Percentiles rank a stretch among this genome's conserved stretches.
phyloP scores from a whole-genome alignment of 1,139 yeast genomes.

The Candida buenavistaensis region DNA sequence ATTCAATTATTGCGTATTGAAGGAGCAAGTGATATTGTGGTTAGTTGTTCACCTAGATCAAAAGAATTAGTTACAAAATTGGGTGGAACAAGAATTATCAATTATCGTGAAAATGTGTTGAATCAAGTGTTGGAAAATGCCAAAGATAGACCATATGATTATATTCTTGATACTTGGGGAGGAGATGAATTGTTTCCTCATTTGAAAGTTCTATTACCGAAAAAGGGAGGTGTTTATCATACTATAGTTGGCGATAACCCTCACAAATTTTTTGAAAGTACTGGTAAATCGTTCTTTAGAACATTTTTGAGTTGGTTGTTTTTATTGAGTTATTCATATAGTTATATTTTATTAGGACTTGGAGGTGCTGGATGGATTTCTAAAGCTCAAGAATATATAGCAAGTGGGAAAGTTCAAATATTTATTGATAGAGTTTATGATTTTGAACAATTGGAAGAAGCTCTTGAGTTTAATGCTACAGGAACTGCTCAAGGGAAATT shows the following conservation, averaged over 20 bases:
- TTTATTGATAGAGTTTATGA: slow-evolving; percentile 54
- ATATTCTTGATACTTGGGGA: slow-evolving; percentile 31
- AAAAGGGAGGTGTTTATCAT: slow-evolving; percentile 44
- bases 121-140: slow-evolving; percentile 24
- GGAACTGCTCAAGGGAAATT: slow-evolving; percentile 66
- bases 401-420: slow-evolving; percentile 41
- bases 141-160: slow-evolving; percentile 24
- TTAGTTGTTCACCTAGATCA: slow-evolving; percentile 33
- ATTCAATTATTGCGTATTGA: slow-evolving; percentile 56
- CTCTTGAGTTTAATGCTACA: slow-evolving; percentile 44
- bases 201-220: slow-evolving; percentile 28
- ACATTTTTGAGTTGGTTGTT: neutral
- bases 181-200: slow-evolving; percentile 21
- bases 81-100: slow-evolving; percentile 54
- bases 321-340: slow-evolving; percentile 3
- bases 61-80: slow-evolving; percentile 38
- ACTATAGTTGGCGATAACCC: slow-evolving; percentile 45
- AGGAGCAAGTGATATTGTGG: slow-evolving; percentile 46
- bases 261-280: slow-evolving; percentile 1
- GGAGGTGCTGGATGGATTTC: slow-evolving; percentile 1
- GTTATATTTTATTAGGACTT: slow-evolving; percentile 1
- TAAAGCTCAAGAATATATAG: slow-evolving; percentile 24
- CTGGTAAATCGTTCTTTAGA: slow-evolving; percentile 1
- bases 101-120: slow-evolving; percentile 36
- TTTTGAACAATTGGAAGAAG: slow-evolving; percentile 50